Evolutionary conservation across 75 land plant species (phyloP).

Genomic region (Pinus taeda): DNA sequence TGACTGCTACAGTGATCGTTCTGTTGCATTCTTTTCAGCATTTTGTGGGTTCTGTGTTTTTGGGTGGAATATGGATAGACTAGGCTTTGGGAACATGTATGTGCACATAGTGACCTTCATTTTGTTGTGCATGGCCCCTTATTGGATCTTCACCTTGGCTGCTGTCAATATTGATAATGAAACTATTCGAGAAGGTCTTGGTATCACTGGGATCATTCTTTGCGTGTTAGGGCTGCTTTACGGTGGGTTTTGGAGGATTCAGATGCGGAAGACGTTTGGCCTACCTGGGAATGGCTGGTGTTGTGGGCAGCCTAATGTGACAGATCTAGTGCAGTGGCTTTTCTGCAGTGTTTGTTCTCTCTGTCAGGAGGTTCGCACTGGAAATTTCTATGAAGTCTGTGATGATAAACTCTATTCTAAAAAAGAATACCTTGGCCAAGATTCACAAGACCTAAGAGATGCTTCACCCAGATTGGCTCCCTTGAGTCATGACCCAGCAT

Average conservation of each 20-base stretch:
- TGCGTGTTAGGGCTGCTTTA: constrained; percentile 78
- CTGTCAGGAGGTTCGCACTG: constrained; percentile 93
- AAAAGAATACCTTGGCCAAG: neutral
- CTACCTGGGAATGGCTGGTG: constrained; percentile 58
- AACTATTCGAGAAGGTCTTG: constrained; percentile 38
- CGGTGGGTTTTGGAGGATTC: constrained; percentile 91
- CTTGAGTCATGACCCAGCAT: constrained; percentile 6
- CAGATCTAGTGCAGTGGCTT: constrained; percentile 84
- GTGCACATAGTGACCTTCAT: constrained; percentile 84
- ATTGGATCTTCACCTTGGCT: constrained; percentile 68
- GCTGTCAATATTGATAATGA: constrained; percentile 69
- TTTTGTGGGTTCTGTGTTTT: constrained; percentile 74
- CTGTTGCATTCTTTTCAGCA: constrained; percentile 46
- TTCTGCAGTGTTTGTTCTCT: constrained; percentile 84
- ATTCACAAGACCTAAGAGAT: neutral
- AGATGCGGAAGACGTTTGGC: constrained; percentile 73
- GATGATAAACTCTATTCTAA: constrained; percentile 47
- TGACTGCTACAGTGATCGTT: constrained; percentile 50
- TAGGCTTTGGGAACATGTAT: constrained; percentile 93
- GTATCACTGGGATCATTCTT: constrained; percentile 57
- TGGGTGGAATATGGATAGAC: constrained; percentile 95
- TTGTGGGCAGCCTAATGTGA: constrained; percentile 52
- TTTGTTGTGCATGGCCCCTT: constrained; percentile 76
- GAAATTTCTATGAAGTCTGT: constrained; percentile 50
- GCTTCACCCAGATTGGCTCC: neutral